These are phyloP conservation scores for Evernia prunastri DNA, from an alignment of 495 filamentous ascomycete genomes.

Conservation along the genomic window DNA sequence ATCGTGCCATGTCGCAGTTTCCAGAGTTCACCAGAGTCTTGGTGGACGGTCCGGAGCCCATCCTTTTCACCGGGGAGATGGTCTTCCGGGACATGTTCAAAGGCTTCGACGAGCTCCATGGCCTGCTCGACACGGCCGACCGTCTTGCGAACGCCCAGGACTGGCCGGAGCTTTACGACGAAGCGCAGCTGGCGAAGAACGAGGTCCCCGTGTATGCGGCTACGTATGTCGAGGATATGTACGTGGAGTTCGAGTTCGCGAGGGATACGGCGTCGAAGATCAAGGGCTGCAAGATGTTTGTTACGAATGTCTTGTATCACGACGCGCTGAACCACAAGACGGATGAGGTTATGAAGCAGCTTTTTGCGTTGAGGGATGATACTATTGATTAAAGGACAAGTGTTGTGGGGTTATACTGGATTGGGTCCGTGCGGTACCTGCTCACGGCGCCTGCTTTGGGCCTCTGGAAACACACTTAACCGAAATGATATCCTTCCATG, in stretches of 20 bases:
- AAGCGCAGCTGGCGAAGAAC: constrained; percentile 64
- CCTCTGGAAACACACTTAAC: too few relatives aligned
- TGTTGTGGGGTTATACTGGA: too few relatives aligned
- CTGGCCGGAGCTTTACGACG: constrained; percentile 76
- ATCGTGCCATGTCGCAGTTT: constrained; percentile 41
- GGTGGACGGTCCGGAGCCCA: constrained; percentile 41
- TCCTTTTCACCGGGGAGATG: constrained; percentile 91
- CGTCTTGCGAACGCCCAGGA: constrained; percentile 56
- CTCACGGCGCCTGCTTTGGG: neutral
- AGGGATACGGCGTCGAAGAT: constrained; percentile 69
- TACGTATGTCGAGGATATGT: constrained; percentile 89
- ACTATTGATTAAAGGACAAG: constrained; percentile 50
- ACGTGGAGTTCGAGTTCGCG: constrained; percentile 71
- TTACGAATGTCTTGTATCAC: constrained; percentile 84
- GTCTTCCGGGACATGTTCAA: constrained; percentile 77
- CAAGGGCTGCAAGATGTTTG: constrained; percentile 67
- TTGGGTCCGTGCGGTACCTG: too few relatives aligned
- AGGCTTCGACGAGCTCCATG: constrained; percentile 61
- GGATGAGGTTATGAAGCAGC: constrained; percentile 63
- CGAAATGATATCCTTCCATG: too few relatives aligned
- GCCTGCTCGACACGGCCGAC: constrained; percentile 59
- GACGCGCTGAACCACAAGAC: constrained; percentile 66
- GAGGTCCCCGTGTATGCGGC: constrained; percentile 84
- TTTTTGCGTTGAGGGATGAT: constrained; percentile 69
- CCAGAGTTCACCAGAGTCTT: constrained; percentile 38